phyloP scores from a whole-genome alignment of 768 basidiomycete species.

The Trametes villosa region DNA sequence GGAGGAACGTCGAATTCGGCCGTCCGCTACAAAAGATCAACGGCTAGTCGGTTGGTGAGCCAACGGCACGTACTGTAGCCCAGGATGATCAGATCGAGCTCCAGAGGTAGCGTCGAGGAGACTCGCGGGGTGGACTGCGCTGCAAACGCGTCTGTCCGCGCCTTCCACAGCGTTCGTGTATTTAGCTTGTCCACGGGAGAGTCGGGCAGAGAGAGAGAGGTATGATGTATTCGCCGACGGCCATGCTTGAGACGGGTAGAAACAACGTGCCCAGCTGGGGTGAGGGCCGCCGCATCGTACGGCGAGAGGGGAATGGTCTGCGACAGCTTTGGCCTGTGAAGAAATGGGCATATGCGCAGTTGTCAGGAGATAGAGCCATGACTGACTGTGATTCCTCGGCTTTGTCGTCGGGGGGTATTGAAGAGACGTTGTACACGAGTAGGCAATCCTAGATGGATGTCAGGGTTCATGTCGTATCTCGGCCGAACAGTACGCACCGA shows the following conservation, averaged over 20 bases:
- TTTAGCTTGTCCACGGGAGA: neutral
- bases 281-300: conserved; percentile 15
- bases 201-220: neutral
- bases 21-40: conserved; percentile 31
- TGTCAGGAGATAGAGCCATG: neutral
- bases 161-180: conserved; percentile 33
- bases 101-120: conserved; percentile 48
- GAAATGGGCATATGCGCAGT: neutral
- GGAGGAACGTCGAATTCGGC: conserved; percentile 34
- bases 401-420: conserved; percentile 5
- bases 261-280: conserved; percentile 23
- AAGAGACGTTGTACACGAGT: conserved; percentile 14
- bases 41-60: neutral
- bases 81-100: conserved; percentile 58
- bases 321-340: conserved; percentile 18
- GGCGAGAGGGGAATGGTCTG: conserved; percentile 9
- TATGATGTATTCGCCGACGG: conserved; percentile 20
- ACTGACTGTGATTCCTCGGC: neutral
- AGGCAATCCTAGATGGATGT: conserved; percentile 26
- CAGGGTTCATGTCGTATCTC: neutral
- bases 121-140: conserved; percentile 15
- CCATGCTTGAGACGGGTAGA: conserved; percentile 29
- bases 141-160: conserved; percentile 10
- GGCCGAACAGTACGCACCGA: neutral
- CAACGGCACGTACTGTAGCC: conserved; percentile 43